Conservation (phyloP, 2,329 filamentous ascomycete species). For the Trichoderma sp. region DNA sequence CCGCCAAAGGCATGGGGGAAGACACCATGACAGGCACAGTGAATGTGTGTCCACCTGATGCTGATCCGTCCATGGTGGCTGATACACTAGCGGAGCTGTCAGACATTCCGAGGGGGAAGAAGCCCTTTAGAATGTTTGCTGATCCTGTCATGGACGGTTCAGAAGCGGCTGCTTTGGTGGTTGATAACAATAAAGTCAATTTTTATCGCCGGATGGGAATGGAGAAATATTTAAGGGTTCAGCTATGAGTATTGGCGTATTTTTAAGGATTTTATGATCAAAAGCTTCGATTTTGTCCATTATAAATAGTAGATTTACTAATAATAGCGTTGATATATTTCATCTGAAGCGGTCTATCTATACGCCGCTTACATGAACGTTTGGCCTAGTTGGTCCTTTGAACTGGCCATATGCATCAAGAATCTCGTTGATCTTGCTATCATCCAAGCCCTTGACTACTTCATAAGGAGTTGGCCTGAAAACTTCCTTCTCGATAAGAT, state of each 20-base stretch:
- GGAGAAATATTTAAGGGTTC: constrained; percentile 1
- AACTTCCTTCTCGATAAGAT: neutral
- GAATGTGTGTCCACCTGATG: neutral
- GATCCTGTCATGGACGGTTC: constrained; percentile 4
- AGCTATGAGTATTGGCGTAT: neutral
- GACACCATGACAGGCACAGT: constrained; percentile 1
- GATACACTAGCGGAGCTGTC: constrained; percentile 9
- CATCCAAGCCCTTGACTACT: neutral
- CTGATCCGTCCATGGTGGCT: constrained; percentile 15
- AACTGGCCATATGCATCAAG: neutral
- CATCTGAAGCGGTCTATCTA: neutral
- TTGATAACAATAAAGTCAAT: constrained; percentile 18
- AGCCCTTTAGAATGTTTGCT: constrained; percentile 15
- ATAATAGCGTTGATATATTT: neutral
- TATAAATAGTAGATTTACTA: neutral
- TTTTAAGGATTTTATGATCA: neutral
- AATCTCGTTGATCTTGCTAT: neutral
- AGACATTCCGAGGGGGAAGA: constrained; percentile 19
- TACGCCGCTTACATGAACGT: neutral
- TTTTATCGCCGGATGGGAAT: constrained; percentile 13
- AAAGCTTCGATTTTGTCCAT: neutral
- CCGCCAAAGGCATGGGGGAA: constrained; percentile 14
- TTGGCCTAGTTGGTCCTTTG: neutral
- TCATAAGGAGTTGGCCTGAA: constrained; percentile 5
- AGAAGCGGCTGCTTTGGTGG: neutral